Evolutionary conservation across 2,329 filamentous ascomycete species (phyloP), one percentile per base, ranked within the genome.

Genomic region (Alternaria sp.): DNA sequence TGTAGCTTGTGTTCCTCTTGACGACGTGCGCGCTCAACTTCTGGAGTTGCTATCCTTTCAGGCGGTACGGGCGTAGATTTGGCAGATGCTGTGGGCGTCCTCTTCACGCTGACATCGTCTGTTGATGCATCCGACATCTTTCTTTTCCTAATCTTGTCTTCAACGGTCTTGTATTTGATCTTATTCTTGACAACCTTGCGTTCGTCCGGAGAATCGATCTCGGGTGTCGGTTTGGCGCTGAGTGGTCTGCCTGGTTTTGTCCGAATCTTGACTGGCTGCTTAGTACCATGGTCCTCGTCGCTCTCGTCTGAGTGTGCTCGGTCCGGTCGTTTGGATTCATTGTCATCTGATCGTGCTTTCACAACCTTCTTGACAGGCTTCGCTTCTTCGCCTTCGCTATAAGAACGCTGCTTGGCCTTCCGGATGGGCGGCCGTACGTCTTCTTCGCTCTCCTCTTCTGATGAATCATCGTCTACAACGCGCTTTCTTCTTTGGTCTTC

Each of bases 371-470:
- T 80, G 49, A 72, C 72, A 21, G 74, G 71, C 58, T 78, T 77
- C 54, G 71, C 68, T 33, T 76, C 76, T 54, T 77, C 76, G 21
- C 76, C 76, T 47, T 79, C 75, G 62, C 78, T 80, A 21, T 68
- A 77, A 2, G 77, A 77, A 12, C 77, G 72, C 45, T 71, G 73
- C 28, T 79, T 78, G 25, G 64, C 62, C 57, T 78, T 79, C 64
- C 77, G 74, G 21, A 67, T 72, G 8, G 76, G 76, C 14, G 76
- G 73, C 21, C 78, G 76, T n/a, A 78, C 76, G 54, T 79, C 77
- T 49, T 79, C 76, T 43, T 80, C 78, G 56, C 73, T 78, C 50
- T 79, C 76, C 3, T 79, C 77, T 18, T 77, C 73, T 5, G 77
- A 78, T 5, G 72, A 71, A 15, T 79, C 78, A 15, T 79, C 77